phyloP scores from a whole-genome alignment of 2,329 filamentous ascomycete species.

The Talaromyces sp. region DNA sequence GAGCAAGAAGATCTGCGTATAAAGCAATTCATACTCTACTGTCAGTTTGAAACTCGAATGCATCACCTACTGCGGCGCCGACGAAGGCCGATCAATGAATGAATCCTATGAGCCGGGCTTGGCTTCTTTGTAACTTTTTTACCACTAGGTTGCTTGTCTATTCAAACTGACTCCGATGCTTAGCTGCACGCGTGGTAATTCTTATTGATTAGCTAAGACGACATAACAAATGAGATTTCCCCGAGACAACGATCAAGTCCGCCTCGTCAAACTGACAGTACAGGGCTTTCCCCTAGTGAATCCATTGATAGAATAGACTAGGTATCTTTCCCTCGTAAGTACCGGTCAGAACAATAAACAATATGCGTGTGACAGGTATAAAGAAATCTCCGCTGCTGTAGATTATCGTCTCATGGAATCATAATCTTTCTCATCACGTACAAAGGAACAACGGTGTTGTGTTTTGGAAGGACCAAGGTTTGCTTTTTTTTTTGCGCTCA shows the following conservation, averaged over 20 bases:
- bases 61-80: neutral
- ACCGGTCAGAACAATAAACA: conserved; percentile 54
- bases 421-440: conserved; percentile 10
- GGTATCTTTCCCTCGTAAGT: conserved; percentile 99
- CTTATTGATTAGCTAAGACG: conserved; percentile 8
- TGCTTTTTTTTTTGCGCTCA: neutral
- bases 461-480: neutral
- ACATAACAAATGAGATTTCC: conserved; percentile 22
- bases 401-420: conserved; percentile 17
- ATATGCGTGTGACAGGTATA: conserved; percentile 36
- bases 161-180: neutral
- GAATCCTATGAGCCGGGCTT: neutral
- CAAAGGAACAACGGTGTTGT: neutral
- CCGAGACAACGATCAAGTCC: conserved; percentile 84
- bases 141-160: too few relatives aligned
- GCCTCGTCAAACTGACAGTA: conserved; percentile 67
- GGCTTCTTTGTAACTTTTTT: neutral
- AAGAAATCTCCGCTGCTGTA: conserved; percentile 18
- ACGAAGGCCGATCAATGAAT: neutral
- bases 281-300: conserved; percentile 93
- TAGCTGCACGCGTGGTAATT: neutral
- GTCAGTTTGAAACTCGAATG: neutral
- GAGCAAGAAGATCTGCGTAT: too few relatives aligned
- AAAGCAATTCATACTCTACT: neutral
- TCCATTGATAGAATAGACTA: conserved; percentile 42